These are phyloP conservation scores for Lablab purpureus DNA, from an alignment of 306 rosid species.

Conservation along the genomic window DNA sequence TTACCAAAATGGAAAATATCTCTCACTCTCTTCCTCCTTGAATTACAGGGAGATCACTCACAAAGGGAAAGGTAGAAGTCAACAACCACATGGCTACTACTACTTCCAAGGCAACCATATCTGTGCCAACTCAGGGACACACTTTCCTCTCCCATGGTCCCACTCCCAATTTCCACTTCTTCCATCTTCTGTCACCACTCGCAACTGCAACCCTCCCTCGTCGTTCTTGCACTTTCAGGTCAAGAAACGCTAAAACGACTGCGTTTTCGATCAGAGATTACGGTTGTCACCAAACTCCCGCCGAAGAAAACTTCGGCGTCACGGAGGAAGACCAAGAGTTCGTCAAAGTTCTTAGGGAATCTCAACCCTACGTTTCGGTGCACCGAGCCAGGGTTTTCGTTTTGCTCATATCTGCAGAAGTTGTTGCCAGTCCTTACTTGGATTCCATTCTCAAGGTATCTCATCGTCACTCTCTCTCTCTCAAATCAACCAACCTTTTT, in stretches of 20 bases:
- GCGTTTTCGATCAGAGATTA: conserved; percentile 39
- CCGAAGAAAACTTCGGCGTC: neutral
- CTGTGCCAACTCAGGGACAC: conserved; percentile 14
- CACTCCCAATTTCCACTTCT: neutral
- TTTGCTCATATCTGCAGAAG: conserved; percentile 61
- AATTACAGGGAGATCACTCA: neutral
- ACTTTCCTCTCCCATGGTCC: conserved; percentile 36
- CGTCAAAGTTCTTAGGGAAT: conserved; percentile 66
- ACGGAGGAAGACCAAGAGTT: conserved; percentile 59
- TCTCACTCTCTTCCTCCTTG: neutral
- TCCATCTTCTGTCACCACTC: conserved; percentile 5
- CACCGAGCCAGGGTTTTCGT: conserved; percentile 62
- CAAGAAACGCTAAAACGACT: conserved; percentile 28
- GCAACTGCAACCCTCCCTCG: neutral
- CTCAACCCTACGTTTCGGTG: conserved; percentile 70
- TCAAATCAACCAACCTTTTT: too few species aligned
- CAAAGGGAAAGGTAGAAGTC: neutral
- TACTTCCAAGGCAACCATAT: conserved; percentile 46
- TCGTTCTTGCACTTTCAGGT: neutral
- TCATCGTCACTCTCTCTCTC: neutral
- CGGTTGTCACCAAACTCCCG: conserved; percentile 7
- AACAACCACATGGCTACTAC: conserved; percentile 43
- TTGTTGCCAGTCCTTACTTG: conserved; percentile 56
- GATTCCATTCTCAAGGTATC: conserved; percentile 66
- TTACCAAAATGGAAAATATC: neutral